Percentiles rank a stretch among this genome's conserved stretches.
Evolutionary conservation across 441 rosid genomes (phyloP).

Genomic region (Raphanus hybrid): DNA sequence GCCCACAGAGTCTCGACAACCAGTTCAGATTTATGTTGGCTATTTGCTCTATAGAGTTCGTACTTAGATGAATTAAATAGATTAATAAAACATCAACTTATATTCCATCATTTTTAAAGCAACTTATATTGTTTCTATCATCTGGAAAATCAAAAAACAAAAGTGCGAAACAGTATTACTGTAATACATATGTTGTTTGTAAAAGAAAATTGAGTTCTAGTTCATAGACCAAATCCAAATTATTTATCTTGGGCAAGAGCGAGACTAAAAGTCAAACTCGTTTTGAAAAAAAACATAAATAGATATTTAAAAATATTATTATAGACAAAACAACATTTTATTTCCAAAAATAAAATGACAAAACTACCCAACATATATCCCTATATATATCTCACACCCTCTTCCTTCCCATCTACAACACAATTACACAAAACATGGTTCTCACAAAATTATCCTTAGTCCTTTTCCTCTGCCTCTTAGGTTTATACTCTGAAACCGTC

Average conservation of each 20-base stretch:
- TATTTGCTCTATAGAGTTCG: not conserved
- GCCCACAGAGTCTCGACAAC: not conserved
- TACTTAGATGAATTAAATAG: not conserved
- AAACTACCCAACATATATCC: constrained; percentile 24
- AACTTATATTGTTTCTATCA: not conserved
- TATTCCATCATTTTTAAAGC: not conserved
- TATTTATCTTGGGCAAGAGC: not conserved
- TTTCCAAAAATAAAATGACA: constrained; percentile 20
- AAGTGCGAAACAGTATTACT: not conserved
- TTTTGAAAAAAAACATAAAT: not conserved
- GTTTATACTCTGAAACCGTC: constrained; percentile 32
- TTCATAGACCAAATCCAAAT: constrained; percentile 6
- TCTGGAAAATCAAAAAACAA: not conserved
- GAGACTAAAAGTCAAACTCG: constrained; percentile 16
- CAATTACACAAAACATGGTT: constrained; percentile 31
- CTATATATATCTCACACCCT: constrained; percentile 4
- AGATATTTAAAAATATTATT: not conserved
- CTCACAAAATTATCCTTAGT: constrained; percentile 24
- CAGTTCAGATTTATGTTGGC: not conserved
- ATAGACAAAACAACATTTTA: not conserved
- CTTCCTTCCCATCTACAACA: constrained; percentile 13
- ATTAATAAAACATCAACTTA: not conserved
- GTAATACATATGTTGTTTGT: not conserved
- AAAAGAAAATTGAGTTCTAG: not conserved
- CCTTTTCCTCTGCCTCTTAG: constrained; percentile 34